These are phyloP conservation scores for Neurospora cerealis DNA, from an alignment of 495 filamentous ascomycete genomes.

Conservation along the genomic window DNA sequence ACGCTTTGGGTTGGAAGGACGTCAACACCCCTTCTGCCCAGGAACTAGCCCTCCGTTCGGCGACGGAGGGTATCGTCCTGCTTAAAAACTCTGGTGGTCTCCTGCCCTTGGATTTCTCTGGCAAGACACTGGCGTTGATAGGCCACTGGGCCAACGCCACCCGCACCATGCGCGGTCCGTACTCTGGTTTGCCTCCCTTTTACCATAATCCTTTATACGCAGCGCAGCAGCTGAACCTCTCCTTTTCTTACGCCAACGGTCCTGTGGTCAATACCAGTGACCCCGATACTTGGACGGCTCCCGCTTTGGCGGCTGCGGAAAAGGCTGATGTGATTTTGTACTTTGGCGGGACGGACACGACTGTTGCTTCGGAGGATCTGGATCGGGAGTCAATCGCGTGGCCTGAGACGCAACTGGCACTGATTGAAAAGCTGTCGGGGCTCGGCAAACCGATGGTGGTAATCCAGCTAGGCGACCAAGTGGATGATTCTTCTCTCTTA, in stretches of 20 bases:
- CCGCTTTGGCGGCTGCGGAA: constrained; percentile 19
- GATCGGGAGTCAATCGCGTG: constrained; percentile 30
- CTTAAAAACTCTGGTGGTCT: constrained; percentile 23
- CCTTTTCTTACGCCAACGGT: constrained; percentile 10
- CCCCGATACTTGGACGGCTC: constrained; percentile 47
- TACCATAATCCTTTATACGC: constrained; percentile 21
- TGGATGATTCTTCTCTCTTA: constrained; percentile 41
- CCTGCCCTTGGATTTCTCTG: constrained; percentile 16
- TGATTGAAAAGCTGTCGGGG: constrained; percentile 22
- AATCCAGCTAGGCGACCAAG: constrained; percentile 38
- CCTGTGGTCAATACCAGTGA: constrained; percentile 21
- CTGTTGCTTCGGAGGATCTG: constrained; percentile 23
- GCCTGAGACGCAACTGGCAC: constrained; percentile 24
- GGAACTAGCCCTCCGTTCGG: constrained; percentile 24
- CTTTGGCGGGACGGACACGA: constrained; percentile 29
- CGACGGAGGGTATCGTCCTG: constrained; percentile 22
- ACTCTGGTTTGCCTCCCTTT: constrained; percentile 26
- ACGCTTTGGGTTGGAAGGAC: constrained; percentile 21
- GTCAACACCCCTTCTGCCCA: constrained; percentile 23
- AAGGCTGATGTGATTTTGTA: constrained; percentile 28
- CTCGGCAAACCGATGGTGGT: constrained; percentile 28
- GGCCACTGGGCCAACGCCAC: constrained; percentile 26
- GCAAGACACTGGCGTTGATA: constrained; percentile 22
- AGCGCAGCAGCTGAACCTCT: constrained; percentile 19
- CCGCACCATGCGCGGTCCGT: constrained; percentile 27